Base-by-base conservation (phyloP, 2,329 filamentous ascomycete genomes). In the Diaporthe humulicola region DNA sequence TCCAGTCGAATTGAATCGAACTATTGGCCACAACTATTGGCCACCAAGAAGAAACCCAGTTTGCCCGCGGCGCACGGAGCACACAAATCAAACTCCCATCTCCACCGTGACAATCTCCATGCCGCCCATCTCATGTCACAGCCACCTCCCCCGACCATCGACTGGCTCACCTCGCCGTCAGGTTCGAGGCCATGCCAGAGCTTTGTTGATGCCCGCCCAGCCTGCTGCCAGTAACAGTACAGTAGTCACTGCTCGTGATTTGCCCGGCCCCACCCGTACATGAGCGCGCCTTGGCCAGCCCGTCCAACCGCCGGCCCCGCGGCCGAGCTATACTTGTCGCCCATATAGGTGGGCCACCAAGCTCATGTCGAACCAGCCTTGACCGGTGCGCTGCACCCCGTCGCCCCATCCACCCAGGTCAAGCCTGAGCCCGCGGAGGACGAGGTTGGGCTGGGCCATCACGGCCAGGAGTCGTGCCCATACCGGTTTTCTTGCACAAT, bases 281-380 rank as follows among this genome's bases (percentile, higher is more conserved):
- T 67, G 64, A 67, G 64, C 45, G 64, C 64, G 64, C 30, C 64
- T 22, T 67, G 64, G 30, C 30, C 70, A 60, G 70, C 54, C 57
- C 70, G 70, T 38, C 70, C 70, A 60, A 60, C 70, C 56, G 28
- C 69, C 54, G 50, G 70, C 70, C 50, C 70, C 70, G 61, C 57
- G 70, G 33, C 56, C 57, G 42, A 72, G 48, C 56, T 64, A 72
- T 72, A 64, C 42, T 45, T 64, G 57, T 56, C 36, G 57, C 56
- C 45, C 30, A 64, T 72, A 72, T 72, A 72, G 70, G 57, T 64
- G 57, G 70, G 57, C 40, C 45, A 61, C n/a, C 42, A n/a, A 3
- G 42, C 40, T 52, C 57, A 50, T 22, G 64, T 67, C 64, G 45
- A 67, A 52, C 64, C 64, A 67, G 64, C 42, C 17, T 52, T 52